These are phyloP conservation scores for Fagopyrum esculentum DNA, from an alignment of 148 eudicot genomes.

Conservation along the genomic window DNA sequence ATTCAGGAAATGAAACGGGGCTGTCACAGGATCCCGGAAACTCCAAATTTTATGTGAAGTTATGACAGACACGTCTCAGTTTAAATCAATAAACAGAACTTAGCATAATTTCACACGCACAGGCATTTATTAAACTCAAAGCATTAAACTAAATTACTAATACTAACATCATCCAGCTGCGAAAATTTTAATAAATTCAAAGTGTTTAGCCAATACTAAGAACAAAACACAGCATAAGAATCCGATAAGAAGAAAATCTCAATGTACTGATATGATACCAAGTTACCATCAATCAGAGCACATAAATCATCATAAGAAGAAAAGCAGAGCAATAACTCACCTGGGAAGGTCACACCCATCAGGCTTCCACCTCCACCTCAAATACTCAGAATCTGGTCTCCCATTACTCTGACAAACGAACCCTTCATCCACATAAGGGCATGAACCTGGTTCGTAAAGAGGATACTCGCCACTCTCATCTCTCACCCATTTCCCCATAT, in stretches of 20 bases:
- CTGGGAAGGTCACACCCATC: slow-evolving; percentile 83
- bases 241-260: background rate
- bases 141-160: background rate
- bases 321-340: slow-evolving; percentile 19
- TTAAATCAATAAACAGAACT: background rate
- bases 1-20: background rate
- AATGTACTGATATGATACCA: background rate
- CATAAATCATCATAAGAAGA: background rate
- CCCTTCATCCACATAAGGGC: slow-evolving; percentile 88
- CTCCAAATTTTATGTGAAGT: background rate
- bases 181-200: background rate
- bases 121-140: background rate
- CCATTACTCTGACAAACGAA: slow-evolving; percentile 87
- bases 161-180: background rate
- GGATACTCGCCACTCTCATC: slow-evolving; percentile 51
- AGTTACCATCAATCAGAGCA: background rate
- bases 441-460: slow-evolving; percentile 60
- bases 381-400: slow-evolving; percentile 59
- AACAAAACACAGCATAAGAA: background rate
- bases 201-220: too few relatives aligned
- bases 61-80: background rate
- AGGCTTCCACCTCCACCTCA: slow-evolving; percentile 94
- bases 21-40: background rate
- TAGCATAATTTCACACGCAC: background rate
- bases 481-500: slow-evolving; percentile 74